phyloP scores from a whole-genome alignment of 2,329 filamentous ascomycete species.

The Colletotrichum sp. region DNA sequence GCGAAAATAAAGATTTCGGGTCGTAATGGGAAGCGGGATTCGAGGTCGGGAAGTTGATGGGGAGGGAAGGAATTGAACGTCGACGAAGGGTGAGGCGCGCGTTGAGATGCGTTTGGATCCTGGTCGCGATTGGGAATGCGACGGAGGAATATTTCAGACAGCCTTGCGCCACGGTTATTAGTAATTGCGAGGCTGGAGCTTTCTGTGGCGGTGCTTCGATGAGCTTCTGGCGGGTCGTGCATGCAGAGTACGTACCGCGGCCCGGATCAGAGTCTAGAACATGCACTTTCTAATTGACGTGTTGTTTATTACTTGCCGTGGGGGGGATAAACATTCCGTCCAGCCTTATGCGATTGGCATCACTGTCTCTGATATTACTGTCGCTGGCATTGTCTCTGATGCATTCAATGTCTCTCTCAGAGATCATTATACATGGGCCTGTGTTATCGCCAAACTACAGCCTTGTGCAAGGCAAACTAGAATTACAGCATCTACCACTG shows the following conservation, averaged over 20 bases:
- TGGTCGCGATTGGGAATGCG: constrained; percentile 9
- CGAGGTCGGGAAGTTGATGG: not conserved
- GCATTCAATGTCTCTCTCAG: not conserved
- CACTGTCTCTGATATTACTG: not conserved
- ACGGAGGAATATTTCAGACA: constrained; percentile 14
- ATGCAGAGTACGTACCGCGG: not conserved
- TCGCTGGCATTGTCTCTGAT: not conserved
- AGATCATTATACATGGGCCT: not conserved
- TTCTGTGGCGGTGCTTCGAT: not conserved
- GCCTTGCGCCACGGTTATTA: constrained; percentile 18
- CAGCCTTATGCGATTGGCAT: constrained; percentile 7
- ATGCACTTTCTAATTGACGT: not conserved
- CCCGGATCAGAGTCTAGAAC: constrained; percentile 1
- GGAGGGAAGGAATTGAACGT: not conserved
- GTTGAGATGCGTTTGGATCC: not conserved
- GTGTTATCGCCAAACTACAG: not conserved
- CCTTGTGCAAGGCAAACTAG: not conserved
- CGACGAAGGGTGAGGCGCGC: not conserved
- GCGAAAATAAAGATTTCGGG: not conserved
- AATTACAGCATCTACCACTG: not conserved
- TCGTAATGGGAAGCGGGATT: not conserved
- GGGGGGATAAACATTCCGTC: not conserved
- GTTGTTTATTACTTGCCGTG: not conserved
- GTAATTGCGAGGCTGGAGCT: constrained; percentile 12
- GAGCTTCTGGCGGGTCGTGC: not conserved